Conservation (phyloP, 2,329 filamentous ascomycete genomes). For the Graphilbum fragrans region DNA sequence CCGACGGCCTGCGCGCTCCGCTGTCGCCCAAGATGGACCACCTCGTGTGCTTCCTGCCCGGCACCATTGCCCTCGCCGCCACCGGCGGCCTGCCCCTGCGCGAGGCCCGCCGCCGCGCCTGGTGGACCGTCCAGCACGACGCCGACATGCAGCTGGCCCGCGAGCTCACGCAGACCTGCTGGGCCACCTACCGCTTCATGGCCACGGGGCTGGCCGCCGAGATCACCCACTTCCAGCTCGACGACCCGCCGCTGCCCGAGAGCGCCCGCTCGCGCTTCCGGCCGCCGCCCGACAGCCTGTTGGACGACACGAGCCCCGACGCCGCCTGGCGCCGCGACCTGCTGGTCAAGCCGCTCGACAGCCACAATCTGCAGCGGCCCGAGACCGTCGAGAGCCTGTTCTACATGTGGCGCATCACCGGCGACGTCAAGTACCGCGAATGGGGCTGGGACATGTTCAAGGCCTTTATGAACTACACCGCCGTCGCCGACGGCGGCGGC, state of each 20-base stretch:
- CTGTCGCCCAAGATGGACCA: constrained; percentile 95
- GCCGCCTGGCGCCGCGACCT: constrained; percentile 68
- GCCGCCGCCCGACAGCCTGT: constrained; percentile 27
- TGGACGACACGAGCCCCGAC: constrained; percentile 19
- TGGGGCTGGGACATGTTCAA: constrained; percentile 99
- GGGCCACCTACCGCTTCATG: constrained; percentile 91
- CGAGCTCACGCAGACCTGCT: constrained; percentile 93
- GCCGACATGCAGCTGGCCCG: constrained; percentile 77
- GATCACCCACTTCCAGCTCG: constrained; percentile 81
- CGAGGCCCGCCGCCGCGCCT: constrained; percentile 58
- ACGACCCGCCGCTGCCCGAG: constrained; percentile 53
- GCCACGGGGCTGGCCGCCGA: constrained; percentile 86
- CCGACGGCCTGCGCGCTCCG: constrained; percentile 51
- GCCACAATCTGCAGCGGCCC: constrained; percentile 86
- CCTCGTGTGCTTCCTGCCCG: constrained; percentile 92
- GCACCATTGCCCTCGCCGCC: constrained; percentile 80
- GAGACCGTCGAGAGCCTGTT: constrained; percentile 95
- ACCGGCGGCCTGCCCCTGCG: constrained; percentile 68
- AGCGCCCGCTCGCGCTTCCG: constrained; percentile 36
- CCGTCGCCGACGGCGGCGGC: constrained; percentile 63
- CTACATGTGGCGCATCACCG: constrained; percentile 98
- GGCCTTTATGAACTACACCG: constrained; percentile 75
- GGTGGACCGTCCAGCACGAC: constrained; percentile 70
- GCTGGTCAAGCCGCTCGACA: constrained; percentile 66
- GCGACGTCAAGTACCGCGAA: constrained; percentile 75